These are phyloP conservation scores for Xylariaceae sp. DNA, from an alignment of 2,329 filamentous ascomycete species.

Conservation along the genomic window DNA sequence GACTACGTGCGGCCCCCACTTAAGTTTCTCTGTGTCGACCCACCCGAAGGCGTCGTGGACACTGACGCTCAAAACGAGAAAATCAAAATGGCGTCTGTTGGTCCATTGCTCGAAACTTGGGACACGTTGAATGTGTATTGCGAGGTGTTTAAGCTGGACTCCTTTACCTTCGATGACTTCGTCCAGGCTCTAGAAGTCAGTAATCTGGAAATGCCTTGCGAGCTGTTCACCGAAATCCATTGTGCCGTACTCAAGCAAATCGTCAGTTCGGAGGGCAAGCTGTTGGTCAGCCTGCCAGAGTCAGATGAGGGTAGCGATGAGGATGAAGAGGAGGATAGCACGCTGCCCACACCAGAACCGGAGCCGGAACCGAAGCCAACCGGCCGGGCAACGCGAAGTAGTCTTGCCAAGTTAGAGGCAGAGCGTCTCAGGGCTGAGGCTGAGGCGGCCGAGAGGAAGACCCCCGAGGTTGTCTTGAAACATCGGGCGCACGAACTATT, in stretches of 20 bases:
- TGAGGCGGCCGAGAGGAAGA: conserved; percentile 47
- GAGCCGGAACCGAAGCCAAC: conserved; percentile 61
- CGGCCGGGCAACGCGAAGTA: conserved; percentile 75
- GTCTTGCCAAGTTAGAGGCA: conserved; percentile 74
- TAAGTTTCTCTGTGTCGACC: conserved; percentile 68
- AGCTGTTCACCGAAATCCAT: conserved; percentile 85
- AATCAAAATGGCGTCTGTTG: conserved; percentile 80
- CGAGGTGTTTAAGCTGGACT: conserved; percentile 88
- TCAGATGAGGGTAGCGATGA: conserved; percentile 66
- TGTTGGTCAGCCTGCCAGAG: conserved; percentile 73
- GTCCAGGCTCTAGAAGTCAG: conserved; percentile 78
- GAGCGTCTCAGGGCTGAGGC: conserved; percentile 60
- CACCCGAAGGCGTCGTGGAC: conserved; percentile 46
- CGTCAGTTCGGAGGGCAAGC: conserved; percentile 72
- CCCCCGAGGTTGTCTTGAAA: conserved; percentile 43
- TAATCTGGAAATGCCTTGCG: conserved; percentile 67
- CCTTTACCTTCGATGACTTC: conserved; percentile 96
- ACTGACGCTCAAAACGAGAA: conserved; percentile 48
- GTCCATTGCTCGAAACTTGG: conserved; percentile 83
- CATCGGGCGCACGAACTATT: conserved; percentile 75
- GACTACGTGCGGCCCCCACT: conserved; percentile 65
- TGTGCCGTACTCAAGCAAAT: conserved; percentile 86
- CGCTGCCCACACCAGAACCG: conserved; percentile 58
- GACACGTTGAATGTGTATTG: conserved; percentile 98
- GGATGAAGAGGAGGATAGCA: conserved; percentile 50